phyloP scores from a whole-genome alignment of 257 asterid genomes.

The Gentiana macrophylla region DNA sequence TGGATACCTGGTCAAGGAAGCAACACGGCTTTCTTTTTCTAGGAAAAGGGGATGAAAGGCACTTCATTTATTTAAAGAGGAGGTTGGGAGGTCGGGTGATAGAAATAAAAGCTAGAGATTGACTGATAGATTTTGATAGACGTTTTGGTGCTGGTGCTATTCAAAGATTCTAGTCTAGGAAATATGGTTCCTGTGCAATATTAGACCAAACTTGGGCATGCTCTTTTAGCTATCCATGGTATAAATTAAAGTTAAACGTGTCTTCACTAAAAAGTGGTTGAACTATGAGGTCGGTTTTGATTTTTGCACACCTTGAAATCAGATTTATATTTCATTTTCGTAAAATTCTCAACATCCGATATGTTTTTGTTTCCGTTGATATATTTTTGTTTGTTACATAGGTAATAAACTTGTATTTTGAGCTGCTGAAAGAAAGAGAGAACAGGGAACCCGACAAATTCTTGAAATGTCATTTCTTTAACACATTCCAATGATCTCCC shows the following conservation, averaged over 20 bases:
- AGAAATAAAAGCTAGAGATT: no score
- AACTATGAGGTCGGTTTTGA: constrained; percentile 70
- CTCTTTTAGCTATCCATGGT: no score
- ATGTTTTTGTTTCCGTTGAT: constrained; percentile 5
- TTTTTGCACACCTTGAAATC: constrained; percentile 2
- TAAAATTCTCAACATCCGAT: not conserved
- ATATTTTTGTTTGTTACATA: constrained; percentile 23
- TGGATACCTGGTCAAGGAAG: no score
- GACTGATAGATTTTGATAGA: no score
- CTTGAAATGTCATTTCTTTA: constrained; percentile 83
- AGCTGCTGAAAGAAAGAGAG: constrained; percentile 86
- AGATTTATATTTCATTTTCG: not conserved
- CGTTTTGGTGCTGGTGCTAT: no score
- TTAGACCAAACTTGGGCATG: no score
- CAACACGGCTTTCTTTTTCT: no score
- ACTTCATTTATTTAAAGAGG: no score
- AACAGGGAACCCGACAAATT: constrained; percentile 65
- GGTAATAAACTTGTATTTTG: constrained; percentile 88
- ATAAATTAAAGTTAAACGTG: constrained; percentile 24
- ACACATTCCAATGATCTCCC: constrained; percentile 25
- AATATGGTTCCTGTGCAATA: no score
- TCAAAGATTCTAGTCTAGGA: no score
- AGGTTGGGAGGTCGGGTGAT: no score
- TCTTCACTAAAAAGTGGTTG: constrained; percentile 59
- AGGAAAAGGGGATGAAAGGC: no score